Evolutionary conservation across 805 yeast species (phyloP), one percentile per base, ranked within the genome.

Genomic region (Debaryomyces castellii): DNA sequence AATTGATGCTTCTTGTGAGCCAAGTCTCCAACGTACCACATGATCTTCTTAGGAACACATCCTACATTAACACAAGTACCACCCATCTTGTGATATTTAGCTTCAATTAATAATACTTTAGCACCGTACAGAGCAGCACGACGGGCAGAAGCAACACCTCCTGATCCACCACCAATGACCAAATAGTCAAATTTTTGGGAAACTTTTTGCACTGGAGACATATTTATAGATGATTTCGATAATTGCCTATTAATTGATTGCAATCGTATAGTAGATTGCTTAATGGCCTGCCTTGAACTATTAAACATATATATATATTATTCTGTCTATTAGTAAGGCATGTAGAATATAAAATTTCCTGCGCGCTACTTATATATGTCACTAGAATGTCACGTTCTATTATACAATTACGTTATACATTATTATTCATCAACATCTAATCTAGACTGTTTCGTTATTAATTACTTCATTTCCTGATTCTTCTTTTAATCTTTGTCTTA

Each of bases 1-100:
- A 96, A 96, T 40, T 88, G 85, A 36, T 75, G 69, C 49, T 87
- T 72, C 60, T 82, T 84, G 51, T 80, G 78, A 16, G 97, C 97
- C 64, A 89, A 69, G 57, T 91, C 97, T 24, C 94, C 83, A 9
- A 97, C 97, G 57, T 91, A 85, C 99, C 99, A 94, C 97, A 94
- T 91, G 39, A 94, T 89, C 66, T 94, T 94, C 76, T 94, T 94
- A 40, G 99, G 99, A 40, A 94, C 99, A 77, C 99, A 94, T 17
- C 99, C 99, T 37, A 92, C 98, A 64, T 94, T 94, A 51, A 94
- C 99, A 78, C 99, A 94, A 35, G 99, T 94, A 23, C 99, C 99
- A 48, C 99, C 99, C 69, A 94, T 78, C 56, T 66, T 67, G 43
- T 67, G 54, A 52, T 76, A 84, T 43, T 82, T 80, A 34, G 88